Percentiles rank a stretch among this genome's conserved stretches.
Evolutionary conservation across 2,329 filamentous ascomycete genomes (phyloP).

Genomic region (Hirsutella minnesotensis): DNA sequence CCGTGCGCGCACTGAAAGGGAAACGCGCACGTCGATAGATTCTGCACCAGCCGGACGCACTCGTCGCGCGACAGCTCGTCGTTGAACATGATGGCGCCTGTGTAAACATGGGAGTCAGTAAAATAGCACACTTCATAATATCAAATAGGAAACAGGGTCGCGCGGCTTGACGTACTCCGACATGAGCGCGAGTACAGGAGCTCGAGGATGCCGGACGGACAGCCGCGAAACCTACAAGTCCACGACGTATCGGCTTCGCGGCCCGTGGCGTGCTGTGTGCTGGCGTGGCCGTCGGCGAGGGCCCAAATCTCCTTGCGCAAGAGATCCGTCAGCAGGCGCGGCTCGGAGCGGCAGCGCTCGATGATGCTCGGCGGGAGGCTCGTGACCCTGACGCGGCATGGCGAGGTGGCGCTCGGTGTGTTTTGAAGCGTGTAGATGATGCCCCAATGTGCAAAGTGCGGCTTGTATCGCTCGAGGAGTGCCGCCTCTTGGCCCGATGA

Average conservation of each 20-base stretch:
- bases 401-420: neutral
- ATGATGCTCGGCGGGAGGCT: conserved; percentile 59
- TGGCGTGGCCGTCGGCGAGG: conserved; percentile 34
- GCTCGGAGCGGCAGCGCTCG: conserved; percentile 64
- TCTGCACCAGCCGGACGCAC: conserved; percentile 44
- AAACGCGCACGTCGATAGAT: conserved; percentile 52
- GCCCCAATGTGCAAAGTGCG: conserved; percentile 63
- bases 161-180: conserved; percentile 50
- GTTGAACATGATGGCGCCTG: conserved; percentile 74
- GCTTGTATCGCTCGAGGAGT: conserved; percentile 41
- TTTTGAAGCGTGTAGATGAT: conserved; percentile 45
- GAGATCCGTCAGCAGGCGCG: conserved; percentile 59
- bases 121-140: too few relatives aligned
- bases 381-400: conserved; percentile 32
- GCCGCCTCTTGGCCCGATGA: conserved; percentile 47
- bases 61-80: conserved; percentile 48
- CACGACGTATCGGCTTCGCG: conserved; percentile 26
- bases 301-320: conserved; percentile 66
- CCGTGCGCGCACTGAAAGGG: conserved; percentile 82
- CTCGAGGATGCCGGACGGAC: conserved; percentile 65
- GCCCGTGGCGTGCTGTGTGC: neutral
- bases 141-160: too few relatives aligned
- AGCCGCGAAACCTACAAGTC: conserved; percentile 52
- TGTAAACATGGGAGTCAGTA: neutral
- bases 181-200: conserved; percentile 67